Conservation (phyloP, 176 grass and related monocot genomes). For the Eleusine indica region DNA sequence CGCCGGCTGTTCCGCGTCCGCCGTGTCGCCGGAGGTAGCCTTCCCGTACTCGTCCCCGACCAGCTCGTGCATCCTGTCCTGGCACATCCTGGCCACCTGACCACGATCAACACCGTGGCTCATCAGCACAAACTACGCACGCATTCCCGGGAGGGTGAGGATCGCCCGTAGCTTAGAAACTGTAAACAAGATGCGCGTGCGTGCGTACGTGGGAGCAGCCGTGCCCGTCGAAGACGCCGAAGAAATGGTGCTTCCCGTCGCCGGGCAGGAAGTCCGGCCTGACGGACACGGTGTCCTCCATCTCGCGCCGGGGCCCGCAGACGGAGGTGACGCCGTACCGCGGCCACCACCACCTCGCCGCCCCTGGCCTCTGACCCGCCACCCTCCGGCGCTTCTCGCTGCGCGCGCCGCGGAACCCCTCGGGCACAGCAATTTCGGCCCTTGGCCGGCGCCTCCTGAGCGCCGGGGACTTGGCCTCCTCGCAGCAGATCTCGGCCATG, state of each 20-base stretch:
- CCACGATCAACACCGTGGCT: slow-evolving; percentile 4
- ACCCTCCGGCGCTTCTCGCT: slow-evolving; percentile 38
- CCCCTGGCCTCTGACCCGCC: neutral
- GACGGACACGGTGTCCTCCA: slow-evolving; percentile 65
- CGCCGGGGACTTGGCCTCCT: slow-evolving; percentile 39
- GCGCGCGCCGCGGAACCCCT: neutral
- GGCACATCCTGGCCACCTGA: slow-evolving; percentile 61
- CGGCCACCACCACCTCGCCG: slow-evolving; percentile 33
- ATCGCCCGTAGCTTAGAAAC: neutral
- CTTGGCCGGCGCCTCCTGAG: neutral
- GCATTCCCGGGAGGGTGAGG: neutral
- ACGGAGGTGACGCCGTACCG: slow-evolving; percentile 60
- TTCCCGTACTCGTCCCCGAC: slow-evolving; percentile 55
- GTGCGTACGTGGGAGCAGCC: slow-evolving; percentile 50
- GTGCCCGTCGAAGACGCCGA: slow-evolving; percentile 68
- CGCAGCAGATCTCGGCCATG: slow-evolving; percentile 69
- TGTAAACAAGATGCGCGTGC: neutral
- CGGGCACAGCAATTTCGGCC: slow-evolving; percentile 16
- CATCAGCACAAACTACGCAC: neutral
- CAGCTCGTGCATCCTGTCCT: slow-evolving; percentile 59
- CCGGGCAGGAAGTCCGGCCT: slow-evolving; percentile 48
- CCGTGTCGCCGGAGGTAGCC: slow-evolving; percentile 6
- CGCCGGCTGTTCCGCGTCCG: slow-evolving; percentile 11
- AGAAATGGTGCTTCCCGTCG: slow-evolving; percentile 54
- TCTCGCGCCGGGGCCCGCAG: slow-evolving; percentile 52